phyloP scores from a whole-genome alignment of 208 protist genomes.

The Kentomonas sorsogonicus region DNA sequence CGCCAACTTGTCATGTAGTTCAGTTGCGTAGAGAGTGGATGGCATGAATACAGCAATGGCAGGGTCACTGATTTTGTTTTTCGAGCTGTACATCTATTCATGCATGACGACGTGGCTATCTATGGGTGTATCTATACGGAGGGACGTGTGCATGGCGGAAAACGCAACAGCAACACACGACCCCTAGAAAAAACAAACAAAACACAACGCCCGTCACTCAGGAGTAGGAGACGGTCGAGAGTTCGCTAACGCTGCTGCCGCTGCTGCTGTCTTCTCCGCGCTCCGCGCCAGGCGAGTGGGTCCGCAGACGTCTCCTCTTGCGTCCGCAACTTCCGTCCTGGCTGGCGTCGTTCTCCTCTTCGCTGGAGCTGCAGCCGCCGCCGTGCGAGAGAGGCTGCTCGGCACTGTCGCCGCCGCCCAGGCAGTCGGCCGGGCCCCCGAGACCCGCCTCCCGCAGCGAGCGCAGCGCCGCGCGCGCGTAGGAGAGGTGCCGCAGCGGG shows the following conservation, averaged over 20 bases:
- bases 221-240: constrained; percentile 19
- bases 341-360: no score
- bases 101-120: constrained; percentile 11
- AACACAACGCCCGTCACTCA: neutral
- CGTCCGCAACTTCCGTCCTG: no score
- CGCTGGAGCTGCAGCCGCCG: no score
- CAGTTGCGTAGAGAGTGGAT: no score
- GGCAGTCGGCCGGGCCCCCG: no score
- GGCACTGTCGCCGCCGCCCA: no score
- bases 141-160: neutral
- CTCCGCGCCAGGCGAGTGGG: no score
- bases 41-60: no score
- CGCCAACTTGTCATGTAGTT: no score
- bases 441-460: neutral
- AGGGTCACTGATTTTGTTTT: no score
- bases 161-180: neutral
- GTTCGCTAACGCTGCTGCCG: neutral
- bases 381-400: no score
- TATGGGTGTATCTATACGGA: constrained; percentile 20
- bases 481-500: constrained; percentile 45
- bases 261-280: neutral
- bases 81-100: constrained; percentile 9
- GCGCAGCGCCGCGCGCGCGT: constrained; percentile 14
- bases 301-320: no score
- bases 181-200: neutral